Percentiles rank a stretch among this genome's conserved stretches.
phyloP scores from a whole-genome alignment of 2,329 filamentous ascomycete genomes.

The Arachnomyces sp. region DNA sequence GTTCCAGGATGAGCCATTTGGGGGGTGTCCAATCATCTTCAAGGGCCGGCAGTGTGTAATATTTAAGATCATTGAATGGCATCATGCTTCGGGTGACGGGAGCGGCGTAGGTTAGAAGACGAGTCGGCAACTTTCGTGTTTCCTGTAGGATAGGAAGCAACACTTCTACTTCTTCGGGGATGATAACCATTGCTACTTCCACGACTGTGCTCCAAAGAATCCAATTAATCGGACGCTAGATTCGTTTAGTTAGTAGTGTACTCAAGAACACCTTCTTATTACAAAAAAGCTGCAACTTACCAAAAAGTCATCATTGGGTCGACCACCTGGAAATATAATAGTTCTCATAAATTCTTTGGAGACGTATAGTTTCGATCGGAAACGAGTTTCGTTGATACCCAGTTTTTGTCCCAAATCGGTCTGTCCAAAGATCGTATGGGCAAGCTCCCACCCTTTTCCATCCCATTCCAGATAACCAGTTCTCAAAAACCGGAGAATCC shows the following conservation, averaged over 20 bases:
- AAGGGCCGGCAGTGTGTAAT: conserved; percentile 45
- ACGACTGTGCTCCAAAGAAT: conserved; percentile 47
- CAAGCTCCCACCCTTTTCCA: conserved; percentile 32
- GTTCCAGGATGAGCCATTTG: conserved; percentile 49
- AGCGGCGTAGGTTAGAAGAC: conserved; percentile 52
- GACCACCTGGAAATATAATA: conserved; percentile 3
- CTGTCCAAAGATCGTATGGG: conserved; percentile 35
- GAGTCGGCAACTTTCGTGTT: conserved; percentile 17
- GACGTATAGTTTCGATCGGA: conserved; percentile 3
- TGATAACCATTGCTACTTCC: conserved; percentile 49
- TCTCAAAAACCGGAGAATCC: conserved; percentile 40
- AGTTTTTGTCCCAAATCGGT: conserved; percentile 33
- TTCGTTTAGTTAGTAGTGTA: conserved; percentile 7
- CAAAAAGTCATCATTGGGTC: conserved; percentile 8
- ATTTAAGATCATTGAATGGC: conserved; percentile 49
- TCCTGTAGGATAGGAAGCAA: conserved; percentile 42
- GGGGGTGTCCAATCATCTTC: conserved; percentile 38
- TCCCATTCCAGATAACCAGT: conserved; percentile 37
- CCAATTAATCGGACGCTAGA: conserved; percentile 50
- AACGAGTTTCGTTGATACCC: conserved; percentile 14
- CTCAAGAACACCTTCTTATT: neutral
- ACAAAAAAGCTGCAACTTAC: conserved; percentile 4
- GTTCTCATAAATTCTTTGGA: conserved; percentile 11
- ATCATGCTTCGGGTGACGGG: conserved; percentile 55
- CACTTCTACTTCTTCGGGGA: conserved; percentile 55